These are phyloP conservation scores for Ganoderma sp. DNA, from an alignment of 1,284 basidiomycete genomes.

Conservation along the genomic window DNA sequence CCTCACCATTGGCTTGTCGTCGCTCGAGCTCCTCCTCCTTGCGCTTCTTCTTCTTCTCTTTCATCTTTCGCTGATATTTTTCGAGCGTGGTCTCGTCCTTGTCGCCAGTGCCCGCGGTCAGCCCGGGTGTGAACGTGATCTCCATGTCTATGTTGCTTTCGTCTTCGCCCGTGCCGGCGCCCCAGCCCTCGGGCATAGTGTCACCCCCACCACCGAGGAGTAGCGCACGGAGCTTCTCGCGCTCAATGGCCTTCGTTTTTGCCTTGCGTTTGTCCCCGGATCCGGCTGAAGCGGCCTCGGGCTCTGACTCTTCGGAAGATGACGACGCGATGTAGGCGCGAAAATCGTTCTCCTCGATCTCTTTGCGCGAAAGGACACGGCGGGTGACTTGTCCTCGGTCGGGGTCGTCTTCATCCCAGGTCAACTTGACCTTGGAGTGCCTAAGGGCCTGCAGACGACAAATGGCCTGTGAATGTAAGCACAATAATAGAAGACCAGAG, in stretches of 20 bases:
- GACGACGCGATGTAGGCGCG: constrained; percentile 83
- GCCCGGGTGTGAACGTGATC: constrained; percentile 90
- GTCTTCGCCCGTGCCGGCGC: constrained; percentile 47
- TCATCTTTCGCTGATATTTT: constrained; percentile 84
- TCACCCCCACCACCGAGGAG: constrained; percentile 71
- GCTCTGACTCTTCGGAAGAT: constrained; percentile 53
- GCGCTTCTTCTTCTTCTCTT: constrained; percentile 81
- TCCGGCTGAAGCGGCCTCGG: constrained; percentile 35
- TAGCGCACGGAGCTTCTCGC: constrained; percentile 72
- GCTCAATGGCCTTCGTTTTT: constrained; percentile 47
- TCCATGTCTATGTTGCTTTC: constrained; percentile 81
- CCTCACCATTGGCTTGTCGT: constrained; percentile 58
- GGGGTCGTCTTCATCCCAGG: constrained; percentile 98
- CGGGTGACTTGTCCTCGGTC: constrained; percentile 85
- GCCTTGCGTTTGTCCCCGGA: constrained; percentile 30
- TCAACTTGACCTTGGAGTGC: constrained; percentile 96
- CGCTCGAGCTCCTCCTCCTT: constrained; percentile 69
- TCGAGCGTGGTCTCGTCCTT: constrained; percentile 85
- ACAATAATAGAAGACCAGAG: too few species aligned
- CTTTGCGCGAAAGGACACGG: constrained; percentile 76
- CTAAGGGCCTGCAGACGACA: constrained; percentile 79
- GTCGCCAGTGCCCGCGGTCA: constrained; percentile 60
- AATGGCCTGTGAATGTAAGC: not conserved
- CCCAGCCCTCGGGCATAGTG: constrained; percentile 84
- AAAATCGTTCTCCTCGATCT: constrained; percentile 91